Evolutionary conservation across 2,329 filamentous ascomycete genomes (phyloP).

Genomic region (Phialophora macrospora): DNA sequence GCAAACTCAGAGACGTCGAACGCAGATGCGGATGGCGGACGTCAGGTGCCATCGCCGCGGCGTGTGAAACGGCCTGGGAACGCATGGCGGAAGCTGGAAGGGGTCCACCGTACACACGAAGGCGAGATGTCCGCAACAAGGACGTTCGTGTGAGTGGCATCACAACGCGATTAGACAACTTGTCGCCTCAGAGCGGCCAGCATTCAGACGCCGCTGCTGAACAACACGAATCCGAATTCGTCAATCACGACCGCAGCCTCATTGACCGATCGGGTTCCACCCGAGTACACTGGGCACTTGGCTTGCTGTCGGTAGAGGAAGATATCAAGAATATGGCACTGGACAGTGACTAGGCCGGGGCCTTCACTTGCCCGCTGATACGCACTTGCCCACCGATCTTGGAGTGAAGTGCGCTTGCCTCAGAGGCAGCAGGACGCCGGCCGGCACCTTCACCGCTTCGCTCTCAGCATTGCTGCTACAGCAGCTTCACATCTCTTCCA

Average conservation of each 20-base stretch:
- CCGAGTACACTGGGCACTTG: constrained; percentile 75
- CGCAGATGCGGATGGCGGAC: constrained; percentile 87
- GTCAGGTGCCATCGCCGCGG: constrained; percentile 76
- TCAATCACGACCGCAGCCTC: constrained; percentile 55
- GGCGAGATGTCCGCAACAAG: constrained; percentile 38
- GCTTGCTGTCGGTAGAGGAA: constrained; percentile 75
- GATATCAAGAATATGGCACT: constrained; percentile 70
- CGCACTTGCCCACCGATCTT: constrained; percentile 1
- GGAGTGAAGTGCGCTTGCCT: constrained; percentile 4
- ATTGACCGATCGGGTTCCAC: constrained; percentile 68
- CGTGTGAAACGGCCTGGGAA: constrained; percentile 84
- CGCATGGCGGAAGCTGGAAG: constrained; percentile 59
- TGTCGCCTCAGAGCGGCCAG: constrained; percentile 44
- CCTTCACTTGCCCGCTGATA: background rate
- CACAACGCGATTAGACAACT: constrained; percentile 54
- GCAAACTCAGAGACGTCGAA: constrained; percentile 73
- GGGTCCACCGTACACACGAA: constrained; percentile 73
- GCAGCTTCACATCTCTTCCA: constrained; percentile 1
- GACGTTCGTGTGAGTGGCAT: constrained; percentile 34
- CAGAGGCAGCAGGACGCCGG: background rate
- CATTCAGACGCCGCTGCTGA: constrained; percentile 23
- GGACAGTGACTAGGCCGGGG: constrained; percentile 35
- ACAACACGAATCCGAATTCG: constrained; percentile 40
- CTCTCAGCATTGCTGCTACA: background rate
- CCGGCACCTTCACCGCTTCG: background rate